These are phyloP conservation scores for Scedosporium aurantiacum DNA, from an alignment of 2,329 filamentous ascomycete genomes.

Conservation along the genomic window DNA sequence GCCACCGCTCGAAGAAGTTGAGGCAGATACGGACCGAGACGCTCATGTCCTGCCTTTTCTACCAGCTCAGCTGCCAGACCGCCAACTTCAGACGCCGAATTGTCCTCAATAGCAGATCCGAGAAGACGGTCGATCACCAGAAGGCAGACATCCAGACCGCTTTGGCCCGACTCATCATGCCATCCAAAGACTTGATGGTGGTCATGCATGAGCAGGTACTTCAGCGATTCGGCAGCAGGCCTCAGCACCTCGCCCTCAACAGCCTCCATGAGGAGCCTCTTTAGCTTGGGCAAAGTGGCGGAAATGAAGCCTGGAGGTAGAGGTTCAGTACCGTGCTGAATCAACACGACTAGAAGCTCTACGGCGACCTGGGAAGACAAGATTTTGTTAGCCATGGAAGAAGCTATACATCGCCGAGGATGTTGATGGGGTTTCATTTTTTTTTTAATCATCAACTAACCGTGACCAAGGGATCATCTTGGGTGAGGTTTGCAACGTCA, in stretches of 20 bases:
- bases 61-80: slow-evolving; percentile 89
- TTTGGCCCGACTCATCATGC: slow-evolving; percentile 68
- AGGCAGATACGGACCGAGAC: slow-evolving; percentile 78
- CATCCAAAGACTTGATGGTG: slow-evolving; percentile 82
- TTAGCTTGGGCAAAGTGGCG: slow-evolving; percentile 78
- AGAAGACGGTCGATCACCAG: slow-evolving; percentile 88
- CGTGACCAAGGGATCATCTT: slow-evolving; percentile 74
- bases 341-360: slow-evolving; percentile 70
- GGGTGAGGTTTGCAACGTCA: slow-evolving; percentile 74
- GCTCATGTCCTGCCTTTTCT: slow-evolving; percentile 85
- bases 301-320: slow-evolving; percentile 79
- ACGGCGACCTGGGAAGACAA: slow-evolving; percentile 51
- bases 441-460: slow-evolving; percentile 28
- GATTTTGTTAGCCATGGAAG: neutral
- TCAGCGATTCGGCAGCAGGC: slow-evolving; percentile 73
- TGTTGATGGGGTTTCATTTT: neutral
- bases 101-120: slow-evolving; percentile 75
- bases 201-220: slow-evolving; percentile 83
- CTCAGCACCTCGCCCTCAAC: slow-evolving; percentile 82
- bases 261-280: slow-evolving; percentile 68
- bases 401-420: no score
- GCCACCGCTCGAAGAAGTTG: slow-evolving; percentile 86
- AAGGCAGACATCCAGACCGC: slow-evolving; percentile 77
- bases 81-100: slow-evolving; percentile 90
- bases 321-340: slow-evolving; percentile 73